Percentiles rank a stretch among this genome's conserved stretches.
These are phyloP conservation scores for Lojkania enalia DNA, from an alignment of 2,329 filamentous ascomycete species.

Conservation along the genomic window DNA sequence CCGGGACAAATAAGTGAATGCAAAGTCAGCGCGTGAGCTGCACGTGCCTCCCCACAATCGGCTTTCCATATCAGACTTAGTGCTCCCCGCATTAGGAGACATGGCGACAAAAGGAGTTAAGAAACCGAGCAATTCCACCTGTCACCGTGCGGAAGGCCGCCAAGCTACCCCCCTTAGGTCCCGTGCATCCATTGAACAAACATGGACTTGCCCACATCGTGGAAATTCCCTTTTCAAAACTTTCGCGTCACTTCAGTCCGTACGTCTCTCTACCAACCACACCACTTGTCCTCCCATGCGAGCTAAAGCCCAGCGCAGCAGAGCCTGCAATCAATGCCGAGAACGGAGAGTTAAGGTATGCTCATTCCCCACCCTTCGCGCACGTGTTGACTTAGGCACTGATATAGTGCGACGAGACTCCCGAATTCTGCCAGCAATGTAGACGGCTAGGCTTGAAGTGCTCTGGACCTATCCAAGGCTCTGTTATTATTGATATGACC, in stretches of 20 bases:
- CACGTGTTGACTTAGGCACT: background rate
- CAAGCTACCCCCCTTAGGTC: constrained; percentile 1
- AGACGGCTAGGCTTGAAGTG: constrained; percentile 32
- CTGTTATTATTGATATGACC: constrained; percentile 43
- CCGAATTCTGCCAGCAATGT: constrained; percentile 34
- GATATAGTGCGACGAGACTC: constrained; percentile 38
- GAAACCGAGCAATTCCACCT: constrained; percentile 3
- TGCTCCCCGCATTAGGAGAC: background rate
- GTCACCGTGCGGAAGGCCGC: constrained; percentile 1
- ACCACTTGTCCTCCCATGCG: constrained; percentile 4
- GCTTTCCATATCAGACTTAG: background rate
- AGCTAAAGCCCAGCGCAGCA: constrained; percentile 37
- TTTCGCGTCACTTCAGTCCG: background rate
- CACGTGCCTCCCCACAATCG: background rate
- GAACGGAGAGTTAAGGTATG: constrained; percentile 41
- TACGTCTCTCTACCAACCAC: background rate
- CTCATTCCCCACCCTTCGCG: background rate
- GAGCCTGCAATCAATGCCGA: constrained; percentile 39
- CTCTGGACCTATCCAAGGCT: constrained; percentile 36
- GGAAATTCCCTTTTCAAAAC: constrained; percentile 20
- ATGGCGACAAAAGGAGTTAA: background rate
- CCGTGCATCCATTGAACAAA: constrained; percentile 8
- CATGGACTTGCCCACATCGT: constrained; percentile 14
- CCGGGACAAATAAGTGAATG: too few species aligned
- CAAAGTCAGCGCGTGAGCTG: too few species aligned